Conservation (phyloP, 75 land plant species). For the Sequoia sempervirens region DNA sequence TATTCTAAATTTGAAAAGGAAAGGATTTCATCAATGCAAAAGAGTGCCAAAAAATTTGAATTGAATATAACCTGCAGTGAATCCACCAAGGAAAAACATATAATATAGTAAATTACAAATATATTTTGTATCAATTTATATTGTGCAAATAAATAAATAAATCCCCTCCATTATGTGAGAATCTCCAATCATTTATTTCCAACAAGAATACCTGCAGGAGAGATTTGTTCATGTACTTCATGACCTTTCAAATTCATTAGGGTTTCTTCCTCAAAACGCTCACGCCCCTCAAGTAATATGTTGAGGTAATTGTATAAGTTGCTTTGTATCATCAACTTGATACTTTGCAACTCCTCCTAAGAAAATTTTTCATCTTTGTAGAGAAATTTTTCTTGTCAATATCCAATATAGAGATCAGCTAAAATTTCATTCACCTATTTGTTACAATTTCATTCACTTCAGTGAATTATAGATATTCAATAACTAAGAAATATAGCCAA, state of each 20-base stretch:
- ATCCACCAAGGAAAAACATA: background rate
- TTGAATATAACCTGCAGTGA: background rate
- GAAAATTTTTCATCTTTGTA: slow-evolving; percentile 73
- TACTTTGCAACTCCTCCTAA: slow-evolving; percentile 55
- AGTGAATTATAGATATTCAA: background rate
- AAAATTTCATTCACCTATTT: background rate
- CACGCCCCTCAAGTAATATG: slow-evolving; percentile 89
- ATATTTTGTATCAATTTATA: background rate
- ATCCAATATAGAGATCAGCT: background rate
- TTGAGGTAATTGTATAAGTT: slow-evolving; percentile 82
- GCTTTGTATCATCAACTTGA: slow-evolving; percentile 84
- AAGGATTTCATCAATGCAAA: background rate
- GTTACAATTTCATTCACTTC: background rate
- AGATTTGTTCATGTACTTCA: background rate
- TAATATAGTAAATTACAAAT: background rate
- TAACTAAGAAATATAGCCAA: background rate
- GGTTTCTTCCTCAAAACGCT: slow-evolving; percentile 88
- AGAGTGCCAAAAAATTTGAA: background rate
- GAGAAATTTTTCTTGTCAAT: slow-evolving; percentile 71
- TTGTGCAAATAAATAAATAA: background rate
- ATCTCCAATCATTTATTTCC: background rate
- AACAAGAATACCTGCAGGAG: background rate
- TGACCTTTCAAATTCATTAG: slow-evolving; percentile 1
- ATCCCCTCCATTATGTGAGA: background rate
- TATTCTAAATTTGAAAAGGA: background rate